Evolutionary conservation across 768 basidiomycete genomes (phyloP), one percentile per base, ranked within the genome.

Genomic region (Artomyces pyxidatus): DNA sequence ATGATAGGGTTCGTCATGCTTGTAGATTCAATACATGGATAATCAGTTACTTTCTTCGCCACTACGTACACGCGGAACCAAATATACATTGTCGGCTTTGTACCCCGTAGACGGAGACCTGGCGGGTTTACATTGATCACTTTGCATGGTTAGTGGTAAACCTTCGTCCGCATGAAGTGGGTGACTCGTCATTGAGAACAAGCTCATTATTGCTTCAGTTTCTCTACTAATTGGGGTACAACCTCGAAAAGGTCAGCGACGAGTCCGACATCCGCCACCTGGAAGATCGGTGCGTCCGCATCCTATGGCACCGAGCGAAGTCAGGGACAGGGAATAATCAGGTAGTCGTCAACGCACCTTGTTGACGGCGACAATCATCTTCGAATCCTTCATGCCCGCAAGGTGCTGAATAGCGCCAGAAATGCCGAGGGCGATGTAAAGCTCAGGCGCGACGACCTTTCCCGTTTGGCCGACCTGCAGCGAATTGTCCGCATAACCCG

Each of bases 401-500:
- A 98, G 72, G 71, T 99, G 96, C 69, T 99, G 96, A 59, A 98
- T 99, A 12, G 96, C 96, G 16, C 96, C 96, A 8, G 93, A 96
- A 58, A 99, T 98, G 44, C 96, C 96, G 42, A 98, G 68, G 3
- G 96, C 96, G 67, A 98, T 78, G 68, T 99, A 99, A 46, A 99
- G 71, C 63, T 95, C 89, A 0, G 96, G 95, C 3, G 96, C 95
- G 37, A 98, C 94, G 29, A 99, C 88, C 68, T 98, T 98, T 48
- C 96, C 96, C 0, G 96, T 99, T 72, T 99, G 96, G 21, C 96
- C 96, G n/a, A 99, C 96, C 67, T 99, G 96, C 44, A 97, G 63
- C 4, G 90, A 93, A 68, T 98, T 98, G 66, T 98, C 96, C 25
- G 91, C 92, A 61, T 98, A 98, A 1, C 96, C 96, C 23, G 93